These are phyloP conservation scores for Aspergillus sp. DNA, from an alignment of 2,329 filamentous ascomycete genomes.

Conservation along the genomic window DNA sequence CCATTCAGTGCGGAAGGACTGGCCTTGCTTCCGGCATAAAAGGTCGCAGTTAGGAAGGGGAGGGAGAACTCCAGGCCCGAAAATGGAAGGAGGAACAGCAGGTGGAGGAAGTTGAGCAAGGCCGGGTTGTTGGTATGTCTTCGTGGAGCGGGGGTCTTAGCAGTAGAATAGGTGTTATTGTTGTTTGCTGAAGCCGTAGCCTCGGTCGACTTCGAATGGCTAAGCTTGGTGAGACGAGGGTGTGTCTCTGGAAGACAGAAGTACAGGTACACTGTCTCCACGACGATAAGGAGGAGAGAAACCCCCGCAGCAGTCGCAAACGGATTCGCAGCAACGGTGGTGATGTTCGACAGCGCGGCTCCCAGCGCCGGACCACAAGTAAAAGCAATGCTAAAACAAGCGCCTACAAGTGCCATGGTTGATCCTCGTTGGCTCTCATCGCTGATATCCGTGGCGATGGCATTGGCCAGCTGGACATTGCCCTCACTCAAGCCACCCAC, in stretches of 20 bases:
- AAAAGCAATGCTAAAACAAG: constrained; percentile 95
- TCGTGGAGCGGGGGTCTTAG: constrained; percentile 9
- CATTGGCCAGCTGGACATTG: constrained; percentile 92
- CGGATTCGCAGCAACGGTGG: constrained; percentile 77
- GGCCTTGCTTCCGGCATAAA: constrained; percentile 66
- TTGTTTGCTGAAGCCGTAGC: not conserved
- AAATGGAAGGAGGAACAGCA: constrained; percentile 92
- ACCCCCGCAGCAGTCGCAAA: constrained; percentile 91
- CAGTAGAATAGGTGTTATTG: not conserved
- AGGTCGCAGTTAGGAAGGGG: constrained; percentile 93
- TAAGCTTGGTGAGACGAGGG: constrained; percentile 52
- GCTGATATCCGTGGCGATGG: constrained; percentile 93
- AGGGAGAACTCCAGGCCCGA: constrained; percentile 97
- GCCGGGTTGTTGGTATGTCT: constrained; percentile 75
- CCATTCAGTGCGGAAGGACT: constrained; percentile 69
- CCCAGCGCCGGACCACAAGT: constrained; percentile 93
- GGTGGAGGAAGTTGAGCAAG: constrained; percentile 78
- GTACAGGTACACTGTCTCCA: constrained; percentile 87
- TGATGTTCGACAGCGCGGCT: constrained; percentile 75
- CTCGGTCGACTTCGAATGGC: constrained; percentile 16
- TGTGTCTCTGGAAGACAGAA: constrained; percentile 76
- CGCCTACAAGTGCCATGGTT: constrained; percentile 94
- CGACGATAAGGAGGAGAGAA: constrained; percentile 75
- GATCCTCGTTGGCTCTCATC: constrained; percentile 77
- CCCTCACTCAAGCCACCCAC: constrained; percentile 93